Conservation (phyloP, 2,329 filamentous ascomycete genomes). For the Pseudocercospora fijiensis region DNA sequence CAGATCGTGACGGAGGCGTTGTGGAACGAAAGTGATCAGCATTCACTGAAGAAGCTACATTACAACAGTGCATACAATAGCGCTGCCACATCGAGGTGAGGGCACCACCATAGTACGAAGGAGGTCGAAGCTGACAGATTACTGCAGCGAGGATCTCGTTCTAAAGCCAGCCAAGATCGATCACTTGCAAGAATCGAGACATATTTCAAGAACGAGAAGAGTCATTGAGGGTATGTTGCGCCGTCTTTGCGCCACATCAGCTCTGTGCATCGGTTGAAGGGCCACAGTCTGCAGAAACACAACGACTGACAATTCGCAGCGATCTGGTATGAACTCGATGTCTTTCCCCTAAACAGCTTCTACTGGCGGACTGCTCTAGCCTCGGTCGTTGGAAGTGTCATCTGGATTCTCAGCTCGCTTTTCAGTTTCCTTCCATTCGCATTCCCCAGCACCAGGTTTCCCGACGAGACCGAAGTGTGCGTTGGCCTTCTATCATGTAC, state of each 20-base stretch:
- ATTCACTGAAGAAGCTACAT: background rate
- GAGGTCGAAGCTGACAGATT: background rate
- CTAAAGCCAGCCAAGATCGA: background rate
- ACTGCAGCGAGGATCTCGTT: background rate
- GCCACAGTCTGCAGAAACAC: background rate
- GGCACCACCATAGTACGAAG: background rate
- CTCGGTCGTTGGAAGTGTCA: background rate
- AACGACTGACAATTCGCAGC: background rate
- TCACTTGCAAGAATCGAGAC: background rate
- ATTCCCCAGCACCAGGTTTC: background rate
- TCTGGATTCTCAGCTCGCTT: constrained; percentile 4
- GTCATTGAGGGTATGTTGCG: background rate
- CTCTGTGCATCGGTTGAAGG: no score
- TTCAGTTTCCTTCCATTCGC: constrained; percentile 3
- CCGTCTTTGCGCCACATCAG: background rate
- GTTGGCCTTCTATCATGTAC: background rate
- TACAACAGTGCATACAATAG: background rate
- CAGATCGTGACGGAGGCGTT: background rate
- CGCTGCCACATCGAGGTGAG: background rate
- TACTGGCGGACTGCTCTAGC: background rate
- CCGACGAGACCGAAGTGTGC: background rate
- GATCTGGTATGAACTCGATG: background rate
- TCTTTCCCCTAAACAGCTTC: background rate
- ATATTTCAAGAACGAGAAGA: background rate
- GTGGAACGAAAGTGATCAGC: background rate